Base-by-base conservation (phyloP, 2,329 filamentous ascomycete species). In the Metarhizium guizhouense region DNA sequence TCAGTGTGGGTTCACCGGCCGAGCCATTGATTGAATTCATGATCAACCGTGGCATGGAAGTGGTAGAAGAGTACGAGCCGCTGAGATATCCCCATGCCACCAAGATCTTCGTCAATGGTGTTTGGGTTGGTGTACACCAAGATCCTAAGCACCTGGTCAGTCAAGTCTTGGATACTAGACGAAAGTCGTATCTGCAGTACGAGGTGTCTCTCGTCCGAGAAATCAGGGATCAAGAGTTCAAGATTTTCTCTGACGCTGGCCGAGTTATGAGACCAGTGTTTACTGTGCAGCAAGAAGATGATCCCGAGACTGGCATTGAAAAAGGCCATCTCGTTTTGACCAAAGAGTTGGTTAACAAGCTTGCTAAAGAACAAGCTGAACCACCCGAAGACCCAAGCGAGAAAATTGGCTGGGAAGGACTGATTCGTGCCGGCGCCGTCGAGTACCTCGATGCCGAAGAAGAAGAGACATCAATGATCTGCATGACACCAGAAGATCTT, bases 381-480 rank as follows among this genome's bases (percentile, higher is more conserved):
- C 74, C 86, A 18, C 82, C 83, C 49, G 76, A 80, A 25, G 82
- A 85, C 47, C 77, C 79, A 36, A 73, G 72, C 1, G 70, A 78
- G 34, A 88, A 85, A 63, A 93, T 89, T 65, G 92, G 91, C 53
- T 99, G 95, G 91, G 84, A 91, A 62, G 89, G 90, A 18, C 77
- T 99, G 45, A 84, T 96, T 47, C 83, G 86, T 56, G 82, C 84
- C 13, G 94, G 93, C 71, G 90, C 91, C 3, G 88, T 99, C 42
- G 94, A 99, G 69, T 97, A 96, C 66, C 82, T 99, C 11, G 94
- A 99, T 70, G 94, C 94, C 0, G 95, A 99, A 68, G 95, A 99
- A 76, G 94, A 99, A 69, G 95, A 99, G 71, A 95, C 91, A 0
- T 87, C 94, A 43, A 99, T 99, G 94, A 99, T 99, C 67, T 90